Evolutionary conservation across 2,329 filamentous ascomycete species (phyloP), one percentile per base, ranked within the genome.

Genomic region (Talaromyces verruculosus): DNA sequence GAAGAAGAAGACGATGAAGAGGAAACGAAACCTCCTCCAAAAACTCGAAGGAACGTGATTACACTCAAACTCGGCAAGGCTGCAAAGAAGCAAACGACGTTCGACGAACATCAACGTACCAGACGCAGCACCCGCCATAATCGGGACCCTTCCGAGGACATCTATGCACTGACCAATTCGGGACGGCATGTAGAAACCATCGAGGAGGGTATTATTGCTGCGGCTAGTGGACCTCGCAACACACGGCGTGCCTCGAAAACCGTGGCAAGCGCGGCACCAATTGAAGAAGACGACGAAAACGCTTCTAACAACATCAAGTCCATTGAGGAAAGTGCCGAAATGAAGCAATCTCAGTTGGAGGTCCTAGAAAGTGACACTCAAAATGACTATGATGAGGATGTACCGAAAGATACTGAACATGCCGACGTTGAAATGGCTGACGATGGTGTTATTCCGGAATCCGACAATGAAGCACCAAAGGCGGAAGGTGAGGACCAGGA

Each of bases 91-190:
- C 71, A 77, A 61, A 67, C 75, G 49, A 66, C 67, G 45, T 58
- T 68, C 66, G 68, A 75, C 55, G 39, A 68, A 58, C 65, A 72
- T 65, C 66, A 71, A 61, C 67, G 68, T 71, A 79, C 67, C 69
- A 72, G 87, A 68, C 82, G 86, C 68, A 87, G 83, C 68, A 87
- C 85, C 72, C 86, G 87, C 55, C 80, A 86, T 19, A 87, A 83
- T 28, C 85, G 86, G 68, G 85, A 86, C 68, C 79, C 84, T 3
- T 82, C 84, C 30, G 83, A 84, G 41, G 82, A 85, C 39, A 81
- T 88, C 15, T 77, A 87, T 55, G 85, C 84, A 17, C 77, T 89
- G 53, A 85, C 86, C 2, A 84, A 85, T 68, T 88, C 86, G 7
- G 87, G 87, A 19, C 83, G 80, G 66, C 85, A 88, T 73, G 81